phyloP scores from a whole-genome alignment of 2,329 filamentous ascomycete species.

The Xylariaceae sp. region DNA sequence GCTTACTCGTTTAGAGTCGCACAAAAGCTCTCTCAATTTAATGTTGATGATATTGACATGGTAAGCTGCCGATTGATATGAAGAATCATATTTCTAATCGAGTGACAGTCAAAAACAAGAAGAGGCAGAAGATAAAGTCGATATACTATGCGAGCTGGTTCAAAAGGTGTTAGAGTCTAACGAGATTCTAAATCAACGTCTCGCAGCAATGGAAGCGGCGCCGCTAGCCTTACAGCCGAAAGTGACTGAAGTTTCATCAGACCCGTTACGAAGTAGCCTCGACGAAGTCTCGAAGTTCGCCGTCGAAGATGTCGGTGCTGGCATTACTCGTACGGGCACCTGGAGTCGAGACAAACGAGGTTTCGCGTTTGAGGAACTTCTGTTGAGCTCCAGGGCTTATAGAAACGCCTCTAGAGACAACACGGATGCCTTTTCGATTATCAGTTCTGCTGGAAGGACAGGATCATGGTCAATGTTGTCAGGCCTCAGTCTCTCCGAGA shows the following conservation, averaged over 20 bases:
- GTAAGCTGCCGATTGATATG: background rate
- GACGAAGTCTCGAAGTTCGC: no score
- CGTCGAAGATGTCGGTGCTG: no score
- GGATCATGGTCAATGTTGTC: background rate
- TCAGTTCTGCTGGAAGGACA: background rate
- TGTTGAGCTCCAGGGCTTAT: background rate
- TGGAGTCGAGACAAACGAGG: background rate
- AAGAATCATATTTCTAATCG: background rate
- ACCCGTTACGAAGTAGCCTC: no score
- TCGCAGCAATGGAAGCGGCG: background rate
- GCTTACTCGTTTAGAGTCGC: background rate
- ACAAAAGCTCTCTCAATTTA: background rate
- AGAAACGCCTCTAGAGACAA: background rate
- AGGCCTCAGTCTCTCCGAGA: background rate
- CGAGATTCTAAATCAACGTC: background rate
- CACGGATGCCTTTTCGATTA: background rate
- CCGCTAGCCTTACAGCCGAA: no score
- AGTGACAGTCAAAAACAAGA: background rate
- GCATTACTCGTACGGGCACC: no score
- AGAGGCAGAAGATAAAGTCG: background rate
- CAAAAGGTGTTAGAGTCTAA: background rate
- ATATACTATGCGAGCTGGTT: background rate
- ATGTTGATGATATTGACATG: background rate
- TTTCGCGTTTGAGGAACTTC: background rate
- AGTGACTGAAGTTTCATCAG: no score